These are phyloP conservation scores for Breviolum minutum DNA, from an alignment of 73 alveolate genomes.

Conservation along the genomic window DNA sequence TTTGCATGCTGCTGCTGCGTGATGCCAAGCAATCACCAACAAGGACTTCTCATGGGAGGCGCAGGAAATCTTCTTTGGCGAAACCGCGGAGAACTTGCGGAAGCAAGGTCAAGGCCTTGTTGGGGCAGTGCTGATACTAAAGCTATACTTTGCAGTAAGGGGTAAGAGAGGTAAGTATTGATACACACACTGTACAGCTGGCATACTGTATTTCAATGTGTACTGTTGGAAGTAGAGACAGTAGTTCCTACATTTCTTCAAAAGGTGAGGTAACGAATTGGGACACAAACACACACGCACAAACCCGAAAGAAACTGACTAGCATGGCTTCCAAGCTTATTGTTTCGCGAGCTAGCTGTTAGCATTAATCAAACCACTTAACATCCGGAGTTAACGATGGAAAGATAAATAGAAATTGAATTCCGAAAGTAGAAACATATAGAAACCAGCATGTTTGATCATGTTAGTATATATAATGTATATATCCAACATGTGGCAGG, in stretches of 20 bases:
- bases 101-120: background rate
- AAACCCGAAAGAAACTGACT: too few species aligned
- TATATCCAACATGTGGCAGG: background rate
- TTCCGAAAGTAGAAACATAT: background rate
- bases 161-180: background rate
- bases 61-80: conserved; percentile 29
- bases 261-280: too few species aligned
- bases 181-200: background rate
- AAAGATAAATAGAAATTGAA: background rate
- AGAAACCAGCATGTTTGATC: too few species aligned
- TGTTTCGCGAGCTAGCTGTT: too few species aligned
- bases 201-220: background rate
- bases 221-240: background rate
- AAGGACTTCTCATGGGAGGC: conserved; percentile 61
- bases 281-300: too few species aligned
- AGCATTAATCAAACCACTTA: background rate
- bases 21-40: too few species aligned
- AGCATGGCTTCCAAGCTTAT: too few species aligned
- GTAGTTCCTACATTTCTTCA: too few species aligned
- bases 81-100: conserved; percentile 32
- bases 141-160: background rate
- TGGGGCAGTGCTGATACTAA: background rate
- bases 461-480: background rate
- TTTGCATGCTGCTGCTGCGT: too few species aligned
- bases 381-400: background rate